Base-by-base conservation (phyloP, 768 basidiomycete species). In the Collybia sp. region DNA sequence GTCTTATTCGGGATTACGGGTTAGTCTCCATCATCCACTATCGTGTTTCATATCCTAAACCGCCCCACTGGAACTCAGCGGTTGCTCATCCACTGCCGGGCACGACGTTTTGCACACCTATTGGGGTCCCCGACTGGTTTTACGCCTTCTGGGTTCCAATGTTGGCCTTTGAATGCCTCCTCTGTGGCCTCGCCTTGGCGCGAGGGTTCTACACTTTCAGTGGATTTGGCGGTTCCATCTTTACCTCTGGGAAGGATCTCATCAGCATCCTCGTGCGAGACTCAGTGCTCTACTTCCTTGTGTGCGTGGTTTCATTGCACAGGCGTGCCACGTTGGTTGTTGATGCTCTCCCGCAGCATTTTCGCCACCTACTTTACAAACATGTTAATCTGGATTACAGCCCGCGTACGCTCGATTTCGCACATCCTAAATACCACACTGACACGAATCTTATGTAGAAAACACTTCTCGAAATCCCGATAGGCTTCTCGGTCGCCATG, bases 101-200 rank as follows among this genome's bases (percentile, higher is more conserved):
- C 6, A 53, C 62, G n/a, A 51, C 51, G 6, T 75, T 77, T 47
- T 83, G 81, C 54, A 48, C 66, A 10, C 69, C 76, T 4, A 34
- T 40, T 11, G 55, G 60, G 20, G 53, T 79, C 5, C 65, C 76
- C 4, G 37, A 45, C 6, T 63, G 69, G 34, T 77, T 80, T 56
- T 82, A 69, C 53, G 63, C 70, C 15, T 80, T 79, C 58, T 84
- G 82, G 82, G 71, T 83, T 36, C 81, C 81, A 1, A 69, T 80
- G 53, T 63, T 84, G 12, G 55, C 64, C 2, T 80, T 75, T 32
- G 82, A 84, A 53, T 70, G 60, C 45, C 54, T 81, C 1, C 65
- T 83, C 1, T 81, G 80, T 48, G 53, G 51, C 3, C 58, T 82
- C 33, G 79, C 79, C 4, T 53, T 81, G n/a, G 60, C 66, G 45